Evolutionary conservation across 2,329 filamentous ascomycete genomes (phyloP), one percentile per base, ranked within the genome.

Genomic region (Ophiocordyceps polyrhachis-furcata): DNA sequence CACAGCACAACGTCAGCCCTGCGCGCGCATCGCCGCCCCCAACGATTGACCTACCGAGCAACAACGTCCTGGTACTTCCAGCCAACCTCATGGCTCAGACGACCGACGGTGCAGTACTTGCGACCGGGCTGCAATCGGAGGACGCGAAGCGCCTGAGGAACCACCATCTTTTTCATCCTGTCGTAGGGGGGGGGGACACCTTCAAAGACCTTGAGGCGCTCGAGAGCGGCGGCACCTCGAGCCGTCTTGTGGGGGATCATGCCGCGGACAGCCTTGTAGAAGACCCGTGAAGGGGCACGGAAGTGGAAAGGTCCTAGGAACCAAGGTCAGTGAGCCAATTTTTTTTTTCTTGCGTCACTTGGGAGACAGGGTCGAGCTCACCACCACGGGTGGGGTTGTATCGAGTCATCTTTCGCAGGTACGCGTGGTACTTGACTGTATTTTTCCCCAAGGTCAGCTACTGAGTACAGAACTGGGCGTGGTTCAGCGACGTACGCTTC

Each of bases 1-100:
- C 57, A 48, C 21, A 14, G 44, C 42, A 19, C 42, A 49, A 20
- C 5, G 49, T 57, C 51, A 55, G 49, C 47, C 11, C 28, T 20
- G 14, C 15, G 23, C 12, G 11, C 43, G 15, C 21, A 7, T 13
- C n/a, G 12, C 25, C 13, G 12, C 31, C 7, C 23, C 12, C 2
- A 23, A 5, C 1, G 17, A n/a, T 28, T 15, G 50, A 83, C 87
- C 63, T 74, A 96, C 88, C 85, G 87, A 62, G 81, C 83, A 73
- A 98, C 91, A 64, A 98, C 88, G 67, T 95, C 89, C 79, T 95
- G 84, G 83, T 98, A 96, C 76, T 98, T 98, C 91, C 91, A 98
- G 74, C 91, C 91, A 64, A 96, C 91, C 76, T 98, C 91, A 72
- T 95, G 88, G 70, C 85, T 91, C 65, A 98, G 76, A 72, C 91